Evolutionary conservation across 1,139 yeast species (phyloP).

Genomic region (Taiozyma sp.): DNA sequence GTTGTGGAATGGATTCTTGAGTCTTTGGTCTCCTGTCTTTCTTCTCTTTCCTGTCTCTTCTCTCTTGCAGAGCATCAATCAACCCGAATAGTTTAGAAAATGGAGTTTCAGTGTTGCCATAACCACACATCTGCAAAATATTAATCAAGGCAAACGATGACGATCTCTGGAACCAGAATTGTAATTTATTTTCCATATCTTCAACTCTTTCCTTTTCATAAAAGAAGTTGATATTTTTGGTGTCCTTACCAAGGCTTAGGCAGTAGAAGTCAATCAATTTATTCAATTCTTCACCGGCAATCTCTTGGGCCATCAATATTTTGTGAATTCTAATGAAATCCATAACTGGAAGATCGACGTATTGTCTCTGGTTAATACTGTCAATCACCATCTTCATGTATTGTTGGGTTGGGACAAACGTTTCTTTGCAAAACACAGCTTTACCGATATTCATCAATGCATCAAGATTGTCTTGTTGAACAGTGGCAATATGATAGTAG

Average conservation of each 20-base stretch:
- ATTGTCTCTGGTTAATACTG: conserved; percentile 70
- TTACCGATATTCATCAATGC: conserved; percentile 77
- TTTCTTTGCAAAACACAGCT: conserved; percentile 73
- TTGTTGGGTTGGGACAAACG: conserved; percentile 77
- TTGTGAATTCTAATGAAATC: conserved; percentile 66
- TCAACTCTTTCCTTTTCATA: conserved; percentile 34
- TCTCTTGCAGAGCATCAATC: conserved; percentile 66
- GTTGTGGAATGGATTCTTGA: conserved; percentile 4
- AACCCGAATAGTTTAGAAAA: conserved; percentile 68
- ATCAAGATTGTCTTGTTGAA: conserved; percentile 74
- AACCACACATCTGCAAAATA: conserved; percentile 68
- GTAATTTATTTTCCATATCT: conserved; percentile 43
- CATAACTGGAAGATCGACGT: conserved; percentile 46
- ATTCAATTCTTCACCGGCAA: conserved; percentile 41
- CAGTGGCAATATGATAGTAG: conserved; percentile 80
- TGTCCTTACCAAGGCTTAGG: conserved; percentile 65
- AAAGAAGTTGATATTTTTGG: conserved; percentile 63
- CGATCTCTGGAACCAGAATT: conserved; percentile 74
- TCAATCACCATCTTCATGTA: conserved; percentile 73
- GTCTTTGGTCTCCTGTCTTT: conserved; percentile 40
- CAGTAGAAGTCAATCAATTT: conserved; percentile 66
- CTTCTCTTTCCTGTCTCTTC: conserved; percentile 67
- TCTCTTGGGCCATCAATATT: conserved; percentile 34
- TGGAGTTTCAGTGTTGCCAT: conserved; percentile 71
- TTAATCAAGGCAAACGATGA: conserved; percentile 73